phyloP scores from a whole-genome alignment of 2,329 filamentous ascomycete genomes.

The Neopestalotiopsis clavispora region DNA sequence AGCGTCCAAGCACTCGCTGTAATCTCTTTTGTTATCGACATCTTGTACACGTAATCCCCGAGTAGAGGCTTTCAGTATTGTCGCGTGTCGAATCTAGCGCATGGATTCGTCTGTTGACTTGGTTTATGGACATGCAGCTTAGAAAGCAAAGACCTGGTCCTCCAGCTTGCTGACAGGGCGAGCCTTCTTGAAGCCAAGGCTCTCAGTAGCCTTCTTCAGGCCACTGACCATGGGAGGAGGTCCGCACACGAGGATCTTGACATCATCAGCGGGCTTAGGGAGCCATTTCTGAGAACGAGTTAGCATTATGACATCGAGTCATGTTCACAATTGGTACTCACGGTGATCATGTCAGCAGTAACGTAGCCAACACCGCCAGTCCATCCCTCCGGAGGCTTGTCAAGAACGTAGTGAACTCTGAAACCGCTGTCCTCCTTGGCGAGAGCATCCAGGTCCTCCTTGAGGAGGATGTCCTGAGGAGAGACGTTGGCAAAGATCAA shows the following conservation, averaged over 20 bases:
- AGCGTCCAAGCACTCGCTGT: neutral
- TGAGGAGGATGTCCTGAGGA: slow-evolving; percentile 87
- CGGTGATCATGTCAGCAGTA: slow-evolving; percentile 93
- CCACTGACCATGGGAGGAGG: slow-evolving; percentile 96
- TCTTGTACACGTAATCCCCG: neutral
- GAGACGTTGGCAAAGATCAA: slow-evolving; percentile 98
- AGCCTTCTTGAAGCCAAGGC: slow-evolving; percentile 89
- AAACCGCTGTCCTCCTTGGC: slow-evolving; percentile 79
- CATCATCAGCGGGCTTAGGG: slow-evolving; percentile 80
- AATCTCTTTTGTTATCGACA: neutral
- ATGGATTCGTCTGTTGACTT: neutral
- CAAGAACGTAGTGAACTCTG: slow-evolving; percentile 91
- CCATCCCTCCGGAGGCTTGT: slow-evolving; percentile 94
- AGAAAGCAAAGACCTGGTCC: slow-evolving; percentile 98
- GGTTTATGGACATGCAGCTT: slow-evolving; percentile 33
- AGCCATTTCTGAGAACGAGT: slow-evolving; percentile 69
- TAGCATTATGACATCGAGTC: neutral
- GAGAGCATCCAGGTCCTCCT: slow-evolving; percentile 86
- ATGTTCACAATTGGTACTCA: slow-evolving; percentile 42
- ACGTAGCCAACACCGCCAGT: slow-evolving; percentile 93
- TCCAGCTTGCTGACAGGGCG: slow-evolving; percentile 95
- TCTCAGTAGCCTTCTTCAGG: slow-evolving; percentile 94
- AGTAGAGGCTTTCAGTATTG: neutral
- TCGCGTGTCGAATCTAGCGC: neutral
- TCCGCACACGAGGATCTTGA: slow-evolving; percentile 94